phyloP scores from a whole-genome alignment of 1,284 basidiomycete species.

The Agroathelia rolfsii region DNA sequence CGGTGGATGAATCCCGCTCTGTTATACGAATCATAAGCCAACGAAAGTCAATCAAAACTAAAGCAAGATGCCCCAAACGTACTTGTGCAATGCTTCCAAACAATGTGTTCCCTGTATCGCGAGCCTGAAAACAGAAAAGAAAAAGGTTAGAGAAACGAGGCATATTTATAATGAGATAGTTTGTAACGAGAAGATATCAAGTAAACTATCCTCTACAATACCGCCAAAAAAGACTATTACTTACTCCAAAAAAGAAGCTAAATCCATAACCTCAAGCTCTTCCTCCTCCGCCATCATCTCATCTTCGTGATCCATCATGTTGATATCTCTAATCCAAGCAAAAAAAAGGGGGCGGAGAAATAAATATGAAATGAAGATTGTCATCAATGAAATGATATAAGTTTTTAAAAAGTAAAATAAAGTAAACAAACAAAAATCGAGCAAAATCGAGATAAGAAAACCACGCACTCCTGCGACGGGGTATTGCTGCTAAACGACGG shows the following conservation, averaged over 20 bases:
- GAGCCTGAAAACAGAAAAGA: constrained; percentile 34
- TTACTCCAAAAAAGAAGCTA: constrained; percentile 64
- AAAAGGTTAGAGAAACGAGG: constrained; percentile 1
- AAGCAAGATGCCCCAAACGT: constrained; percentile 12
- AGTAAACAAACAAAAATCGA: too few species aligned
- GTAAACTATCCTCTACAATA: too few species aligned
- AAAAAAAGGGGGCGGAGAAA: too few species aligned
- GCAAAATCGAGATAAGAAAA: too few species aligned
- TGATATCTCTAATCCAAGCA: too few species aligned
- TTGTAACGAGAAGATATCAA: too few species aligned
- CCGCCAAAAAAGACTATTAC: too few species aligned
- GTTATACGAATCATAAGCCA: constrained; percentile 9
- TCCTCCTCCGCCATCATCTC: constrained; percentile 43
- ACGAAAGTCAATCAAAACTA: constrained; percentile 2
- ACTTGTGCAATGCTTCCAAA: constrained; percentile 56
- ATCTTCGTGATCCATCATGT: constrained; percentile 40
- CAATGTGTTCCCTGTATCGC: constrained; percentile 65
- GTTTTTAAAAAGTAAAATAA: too few species aligned
- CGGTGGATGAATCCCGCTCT: constrained; percentile 52
- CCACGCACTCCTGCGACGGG: too few species aligned
- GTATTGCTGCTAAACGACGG: constrained; percentile 31
- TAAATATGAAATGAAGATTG: too few species aligned
- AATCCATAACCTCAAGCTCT: constrained; percentile 59
- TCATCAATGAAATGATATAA: too few species aligned
- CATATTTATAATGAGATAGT: constrained; percentile 4